Evolutionary conservation across 2,329 filamentous ascomycete genomes (phyloP).

Genomic region (Thelonectria discophora): DNA sequence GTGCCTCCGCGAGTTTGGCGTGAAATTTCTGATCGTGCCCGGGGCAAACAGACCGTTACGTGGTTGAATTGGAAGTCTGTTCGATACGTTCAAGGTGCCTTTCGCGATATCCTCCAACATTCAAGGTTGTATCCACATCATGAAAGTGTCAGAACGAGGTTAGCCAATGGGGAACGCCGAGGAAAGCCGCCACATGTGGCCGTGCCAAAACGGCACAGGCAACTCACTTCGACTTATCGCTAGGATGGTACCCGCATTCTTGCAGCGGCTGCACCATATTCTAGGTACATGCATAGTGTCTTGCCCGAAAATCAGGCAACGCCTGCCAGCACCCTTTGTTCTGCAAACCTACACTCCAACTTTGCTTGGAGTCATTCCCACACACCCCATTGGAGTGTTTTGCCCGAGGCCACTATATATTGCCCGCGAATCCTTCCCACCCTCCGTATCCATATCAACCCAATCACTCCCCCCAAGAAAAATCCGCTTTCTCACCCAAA

Average conservation of each 20-base stretch:
- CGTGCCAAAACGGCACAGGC: not conserved
- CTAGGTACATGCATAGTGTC: not conserved
- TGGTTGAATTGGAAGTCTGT: too few species aligned
- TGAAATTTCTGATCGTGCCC: too few species aligned
- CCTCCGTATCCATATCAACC: conserved; percentile 11
- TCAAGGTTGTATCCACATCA: not conserved
- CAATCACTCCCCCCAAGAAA: conserved; percentile 31
- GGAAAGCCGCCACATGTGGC: conserved; percentile 5
- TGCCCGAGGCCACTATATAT: conserved; percentile 30
- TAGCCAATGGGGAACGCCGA: not conserved
- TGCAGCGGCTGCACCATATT: too few species aligned
- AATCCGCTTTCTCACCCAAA: conserved; percentile 40
- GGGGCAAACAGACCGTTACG: too few species aligned
- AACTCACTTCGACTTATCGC: not conserved
- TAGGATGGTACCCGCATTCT: not conserved
- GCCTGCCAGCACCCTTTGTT: not conserved
- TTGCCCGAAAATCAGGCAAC: conserved; percentile 7
- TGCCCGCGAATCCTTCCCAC: conserved; percentile 14
- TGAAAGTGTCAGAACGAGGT: too few species aligned
- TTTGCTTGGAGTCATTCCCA: conserved; percentile 11
- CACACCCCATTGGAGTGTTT: conserved; percentile 14
- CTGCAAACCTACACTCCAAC: not conserved
- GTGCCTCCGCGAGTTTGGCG: not conserved
- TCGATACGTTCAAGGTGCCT: not conserved
- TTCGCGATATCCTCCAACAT: too few species aligned